phyloP scores from a whole-genome alignment of 805 yeast genomes.

The Saccharomycopsis microspora region DNA sequence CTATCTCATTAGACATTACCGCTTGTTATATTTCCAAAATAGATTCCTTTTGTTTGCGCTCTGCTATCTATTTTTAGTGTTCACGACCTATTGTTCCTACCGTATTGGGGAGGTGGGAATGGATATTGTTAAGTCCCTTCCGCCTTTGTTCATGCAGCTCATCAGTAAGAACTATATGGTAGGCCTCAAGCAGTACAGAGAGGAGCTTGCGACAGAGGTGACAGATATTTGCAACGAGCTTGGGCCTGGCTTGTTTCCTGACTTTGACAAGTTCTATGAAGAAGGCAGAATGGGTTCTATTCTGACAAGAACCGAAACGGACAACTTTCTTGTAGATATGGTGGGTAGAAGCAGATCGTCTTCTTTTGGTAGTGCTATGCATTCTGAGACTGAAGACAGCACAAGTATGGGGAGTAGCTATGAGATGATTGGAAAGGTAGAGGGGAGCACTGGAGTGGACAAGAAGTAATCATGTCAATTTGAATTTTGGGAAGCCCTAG shows the following conservation, averaged over 20 bases:
- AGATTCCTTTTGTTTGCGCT: slow-evolving; percentile 31
- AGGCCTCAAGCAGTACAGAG: slow-evolving; percentile 50
- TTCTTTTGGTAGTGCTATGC: too few species aligned
- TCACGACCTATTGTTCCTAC: slow-evolving; percentile 82
- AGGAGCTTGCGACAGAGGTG: slow-evolving; percentile 55
- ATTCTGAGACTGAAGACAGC: too few species aligned
- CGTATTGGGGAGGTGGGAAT: slow-evolving; percentile 88
- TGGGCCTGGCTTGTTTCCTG: slow-evolving; percentile 83
- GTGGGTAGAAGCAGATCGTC: too few species aligned
- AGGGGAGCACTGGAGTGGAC: too few species aligned
- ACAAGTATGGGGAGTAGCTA: too few species aligned
- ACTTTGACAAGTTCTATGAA: slow-evolving; percentile 43
- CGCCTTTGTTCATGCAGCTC: slow-evolving; percentile 53
- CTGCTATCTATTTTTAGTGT: slow-evolving; percentile 53
- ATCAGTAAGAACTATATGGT: slow-evolving; percentile 30
- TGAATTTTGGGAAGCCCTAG: too few species aligned
- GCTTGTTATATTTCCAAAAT: slow-evolving; percentile 16
- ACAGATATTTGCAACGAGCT: slow-evolving; percentile 68
- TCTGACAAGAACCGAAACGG: too few species aligned
- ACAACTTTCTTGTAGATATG: too few species aligned
- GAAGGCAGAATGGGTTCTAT: slow-evolving; percentile 11
- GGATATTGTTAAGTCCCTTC: slow-evolving; percentile 73
- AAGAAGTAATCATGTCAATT: too few species aligned
- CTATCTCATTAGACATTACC: slow-evolving; percentile 23
- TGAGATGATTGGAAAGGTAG: too few species aligned